phyloP scores from a whole-genome alignment of 148 eudicot species.

The Camellia sinensis region DNA sequence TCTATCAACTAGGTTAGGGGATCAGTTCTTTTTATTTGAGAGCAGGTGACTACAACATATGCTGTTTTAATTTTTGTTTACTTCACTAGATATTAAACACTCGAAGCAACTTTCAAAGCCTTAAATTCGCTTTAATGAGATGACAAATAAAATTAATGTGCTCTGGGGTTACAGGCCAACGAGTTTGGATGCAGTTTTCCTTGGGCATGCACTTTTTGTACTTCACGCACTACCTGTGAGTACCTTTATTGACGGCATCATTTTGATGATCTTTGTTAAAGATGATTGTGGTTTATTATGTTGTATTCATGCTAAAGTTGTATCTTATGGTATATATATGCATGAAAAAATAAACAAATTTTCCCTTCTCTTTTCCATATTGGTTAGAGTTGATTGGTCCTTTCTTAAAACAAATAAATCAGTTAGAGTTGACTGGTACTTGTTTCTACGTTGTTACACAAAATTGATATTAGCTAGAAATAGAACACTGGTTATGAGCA shows the following conservation, averaged over 20 bases:
- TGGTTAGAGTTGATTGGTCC: not conserved
- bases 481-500: too few relatives aligned
- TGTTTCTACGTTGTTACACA: not conserved
- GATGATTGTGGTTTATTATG: not conserved
- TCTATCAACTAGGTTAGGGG: constrained; percentile 80
- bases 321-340: not conserved
- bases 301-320: not conserved
- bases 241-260: constrained; percentile 17
- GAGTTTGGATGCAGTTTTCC: constrained; percentile 89
- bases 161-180: constrained; percentile 57
- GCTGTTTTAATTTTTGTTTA: constrained; percentile 15
- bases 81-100: not conserved
- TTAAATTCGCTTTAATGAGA: not conserved
- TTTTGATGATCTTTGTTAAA: not conserved
- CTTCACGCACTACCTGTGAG: constrained; percentile 91
- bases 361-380: not conserved
- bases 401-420: too few relatives aligned
- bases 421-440: not conserved
- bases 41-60: constrained; percentile 45
- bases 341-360: not conserved
- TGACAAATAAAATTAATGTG: not conserved
- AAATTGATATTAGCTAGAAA: too few relatives aligned
- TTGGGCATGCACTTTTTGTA: constrained; percentile 77
- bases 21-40: constrained; percentile 58
- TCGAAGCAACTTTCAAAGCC: not conserved